Evolutionary conservation across 2,329 filamentous ascomycete species (phyloP).

Genomic region (Pseudogymnoascus sp.): DNA sequence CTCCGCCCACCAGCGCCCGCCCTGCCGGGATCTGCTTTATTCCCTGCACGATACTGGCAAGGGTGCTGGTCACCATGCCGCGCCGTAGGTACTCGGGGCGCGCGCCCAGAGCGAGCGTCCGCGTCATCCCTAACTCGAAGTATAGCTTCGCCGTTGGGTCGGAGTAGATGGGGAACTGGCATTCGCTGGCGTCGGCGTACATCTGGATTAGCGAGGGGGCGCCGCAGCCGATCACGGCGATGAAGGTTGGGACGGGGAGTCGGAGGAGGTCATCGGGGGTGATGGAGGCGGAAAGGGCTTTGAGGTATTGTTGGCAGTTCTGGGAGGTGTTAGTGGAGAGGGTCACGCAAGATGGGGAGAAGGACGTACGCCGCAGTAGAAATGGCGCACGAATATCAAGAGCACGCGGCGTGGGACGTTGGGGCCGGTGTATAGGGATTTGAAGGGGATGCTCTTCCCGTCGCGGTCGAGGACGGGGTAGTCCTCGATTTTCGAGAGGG

Average conservation of each 20-base stretch:
- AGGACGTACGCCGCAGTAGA: conserved; percentile 28
- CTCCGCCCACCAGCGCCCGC: conserved; percentile 40
- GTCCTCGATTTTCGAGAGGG: conserved; percentile 41
- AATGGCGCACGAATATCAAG: conserved; percentile 31
- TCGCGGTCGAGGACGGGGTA: conserved; percentile 24
- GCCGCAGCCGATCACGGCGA: conserved; percentile 49
- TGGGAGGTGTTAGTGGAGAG: conserved; percentile 11
- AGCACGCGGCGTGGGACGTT: conserved; percentile 26
- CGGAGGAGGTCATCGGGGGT: conserved; percentile 23
- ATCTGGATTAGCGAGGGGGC: conserved; percentile 43
- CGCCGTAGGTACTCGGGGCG: conserved; percentile 41
- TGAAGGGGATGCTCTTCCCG: conserved; percentile 25
- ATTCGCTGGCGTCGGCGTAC: conserved; percentile 39
- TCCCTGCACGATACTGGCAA: conserved; percentile 34
- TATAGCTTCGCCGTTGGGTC: conserved; percentile 47
- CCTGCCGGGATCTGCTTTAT: conserved; percentile 32
- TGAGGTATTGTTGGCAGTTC: conserved; percentile 30
- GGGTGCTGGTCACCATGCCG: conserved; percentile 31
- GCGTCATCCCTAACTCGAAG: conserved; percentile 43
- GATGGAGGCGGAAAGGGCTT: conserved; percentile 23
- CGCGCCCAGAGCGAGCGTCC: conserved; percentile 37
- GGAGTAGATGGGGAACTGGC: conserved; percentile 47
- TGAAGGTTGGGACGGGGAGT: conserved; percentile 25
- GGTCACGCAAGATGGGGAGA: not conserved
- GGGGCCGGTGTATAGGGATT: conserved; percentile 26